phyloP scores from a whole-genome alignment of 148 eudicot species.

The Rhododendron ferrugineum region DNA sequence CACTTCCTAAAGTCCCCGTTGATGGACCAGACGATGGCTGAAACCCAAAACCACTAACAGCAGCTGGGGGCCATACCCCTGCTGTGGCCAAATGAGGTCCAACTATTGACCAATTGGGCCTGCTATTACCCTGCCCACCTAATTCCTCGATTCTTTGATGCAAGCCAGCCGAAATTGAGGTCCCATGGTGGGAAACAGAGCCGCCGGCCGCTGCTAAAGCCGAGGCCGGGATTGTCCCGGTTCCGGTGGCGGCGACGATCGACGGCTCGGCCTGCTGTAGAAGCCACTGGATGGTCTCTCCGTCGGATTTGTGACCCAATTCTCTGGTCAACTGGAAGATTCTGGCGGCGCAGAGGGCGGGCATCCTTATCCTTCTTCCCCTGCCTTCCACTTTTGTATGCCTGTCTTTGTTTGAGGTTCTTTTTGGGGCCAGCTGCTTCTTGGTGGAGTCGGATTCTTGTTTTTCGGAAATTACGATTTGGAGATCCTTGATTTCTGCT shows the following conservation, averaged over 20 bases:
- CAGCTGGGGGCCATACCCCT: slow-evolving; percentile 45
- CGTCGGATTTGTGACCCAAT: slow-evolving; percentile 58
- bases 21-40: slow-evolving; percentile 26
- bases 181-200: slow-evolving; percentile 35
- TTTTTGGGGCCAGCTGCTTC: slow-evolving; percentile 47
- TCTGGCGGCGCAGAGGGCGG: slow-evolving; percentile 73
- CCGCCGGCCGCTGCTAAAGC: slow-evolving; percentile 25
- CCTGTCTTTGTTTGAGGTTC: slow-evolving; percentile 61
- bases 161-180: slow-evolving; percentile 42
- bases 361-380: slow-evolving; percentile 74
- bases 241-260: slow-evolving; percentile 47
- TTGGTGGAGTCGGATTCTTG: slow-evolving; percentile 17
- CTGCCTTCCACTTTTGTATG: slow-evolving; percentile 77
- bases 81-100: slow-evolving; percentile 36
- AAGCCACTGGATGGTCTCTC: slow-evolving; percentile 53
- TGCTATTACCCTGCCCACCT: slow-evolving; percentile 18
- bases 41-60: slow-evolving; percentile 29
- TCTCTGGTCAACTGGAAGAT: slow-evolving; percentile 73
- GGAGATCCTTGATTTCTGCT: slow-evolving; percentile 37
- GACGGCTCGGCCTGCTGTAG: slow-evolving; percentile 51
- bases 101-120: slow-evolving; percentile 39
- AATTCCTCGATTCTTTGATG: slow-evolving; percentile 35
- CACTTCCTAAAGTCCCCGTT: slow-evolving; percentile 28
- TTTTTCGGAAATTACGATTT: slow-evolving; percentile 36
- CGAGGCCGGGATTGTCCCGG: slow-evolving; percentile 42